A percentile compares a stretch with the other conserved stretches of the same genome.
phyloP scores from a whole-genome alignment of 352 stramenopile genomes.

The Pythium scleroteichum region DNA sequence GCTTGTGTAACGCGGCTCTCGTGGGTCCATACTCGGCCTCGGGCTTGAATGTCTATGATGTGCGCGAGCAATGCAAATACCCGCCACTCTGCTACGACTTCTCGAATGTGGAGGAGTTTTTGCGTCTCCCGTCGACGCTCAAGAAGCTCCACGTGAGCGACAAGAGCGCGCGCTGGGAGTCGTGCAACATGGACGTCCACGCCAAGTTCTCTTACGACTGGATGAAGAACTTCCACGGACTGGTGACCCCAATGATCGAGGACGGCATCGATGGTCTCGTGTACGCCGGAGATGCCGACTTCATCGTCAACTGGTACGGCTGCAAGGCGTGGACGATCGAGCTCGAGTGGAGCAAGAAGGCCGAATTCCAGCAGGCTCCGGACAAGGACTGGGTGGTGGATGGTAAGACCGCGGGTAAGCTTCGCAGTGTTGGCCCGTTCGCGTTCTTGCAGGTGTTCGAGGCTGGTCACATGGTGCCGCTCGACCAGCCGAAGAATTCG shows the following conservation, averaged over 20 bases:
- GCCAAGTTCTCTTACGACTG: constrained; percentile 93
- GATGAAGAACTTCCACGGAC: constrained; percentile 96
- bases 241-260: constrained; percentile 91
- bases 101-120: constrained; percentile 88
- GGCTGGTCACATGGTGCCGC: constrained; percentile 96
- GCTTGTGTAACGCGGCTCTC: constrained; percentile 89
- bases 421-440: constrained; percentile 68
- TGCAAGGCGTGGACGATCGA: constrained; percentile 95
- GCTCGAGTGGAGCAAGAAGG: constrained; percentile 89
- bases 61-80: constrained; percentile 90
- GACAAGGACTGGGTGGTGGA: constrained; percentile 68
- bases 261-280: constrained; percentile 91
- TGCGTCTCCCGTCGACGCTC: constrained; percentile 79
- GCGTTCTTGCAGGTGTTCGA: constrained; percentile 96
- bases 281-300: constrained; percentile 97
- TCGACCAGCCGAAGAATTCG: constrained; percentile 92
- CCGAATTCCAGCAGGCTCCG: constrained; percentile 45
- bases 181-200: constrained; percentile 96
- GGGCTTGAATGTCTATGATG: constrained; percentile 87
- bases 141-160: constrained; percentile 86
- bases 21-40: constrained; percentile 53
- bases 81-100: constrained; percentile 96
- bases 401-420: constrained; percentile 57
- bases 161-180: constrained; percentile 85
- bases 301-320: constrained; percentile 98